Base-by-base conservation (phyloP, 257 asterid species). In the Sherardia arvensis region DNA sequence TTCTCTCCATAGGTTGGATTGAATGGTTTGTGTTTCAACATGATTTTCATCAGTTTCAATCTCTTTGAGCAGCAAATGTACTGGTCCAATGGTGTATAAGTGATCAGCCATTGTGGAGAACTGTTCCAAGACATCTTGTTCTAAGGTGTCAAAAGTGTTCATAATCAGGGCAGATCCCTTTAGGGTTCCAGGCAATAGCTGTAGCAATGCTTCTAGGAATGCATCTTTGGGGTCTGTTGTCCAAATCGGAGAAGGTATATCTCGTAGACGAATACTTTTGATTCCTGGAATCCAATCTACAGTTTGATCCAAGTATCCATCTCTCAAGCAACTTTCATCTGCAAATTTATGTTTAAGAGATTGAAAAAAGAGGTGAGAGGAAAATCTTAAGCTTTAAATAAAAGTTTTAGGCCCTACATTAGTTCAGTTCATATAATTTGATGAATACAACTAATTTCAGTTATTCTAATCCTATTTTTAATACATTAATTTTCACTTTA, bases 201-300 rank as follows among this genome's bases (percentile, higher is more conserved):
- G 11, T 1, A 67, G 5, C 1, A 67, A 0, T 20, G 4, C 43
- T 12, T 59, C 47, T 20, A 69, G 7, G 21, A 49, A 30, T 69
- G 51, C 53, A 49, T 61, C 62, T 4, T 69, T 27, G 0, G 62
- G 54, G 25, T 69, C 66, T 3, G 73, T 69, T 4, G 48, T 15
- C 73, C 67, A 69, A 32, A 61, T 69, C 4, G 8, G 7, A 14
- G 60, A 25, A 23, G 62, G 67, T 1, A 69, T 49, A 9, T 69
- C 32, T 21, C 30, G 12, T n/a, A 69, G 53, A 59, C 62, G 67
- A 25, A 69, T 69, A 8, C 62, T 69, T 1, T 21, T 20, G 28
- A 69, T 23, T 53, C 61, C 62, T 15, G 73, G 73, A 22, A 68
- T 59, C 73, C 73, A 68, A 60, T 68, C 72, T 48, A 68, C 49